phyloP scores from a whole-genome alignment of 768 basidiomycete genomes.

The Pulveroboletus sp. region DNA sequence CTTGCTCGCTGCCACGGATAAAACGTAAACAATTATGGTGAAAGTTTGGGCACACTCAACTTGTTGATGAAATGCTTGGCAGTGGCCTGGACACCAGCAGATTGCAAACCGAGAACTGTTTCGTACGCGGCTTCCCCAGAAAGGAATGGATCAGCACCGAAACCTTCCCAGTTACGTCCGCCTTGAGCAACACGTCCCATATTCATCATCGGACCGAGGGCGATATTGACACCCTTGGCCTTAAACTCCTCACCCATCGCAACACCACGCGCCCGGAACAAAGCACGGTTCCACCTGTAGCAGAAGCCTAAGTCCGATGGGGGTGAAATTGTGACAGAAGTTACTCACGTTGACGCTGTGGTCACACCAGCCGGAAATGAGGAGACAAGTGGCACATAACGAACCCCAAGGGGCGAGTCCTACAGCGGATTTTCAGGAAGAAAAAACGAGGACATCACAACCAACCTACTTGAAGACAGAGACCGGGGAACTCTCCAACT shows the following conservation, averaged over 20 bases:
- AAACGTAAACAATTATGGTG: background rate
- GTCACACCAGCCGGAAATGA: conserved; percentile 86
- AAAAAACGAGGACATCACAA: background rate
- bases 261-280: conserved; percentile 73
- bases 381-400: conserved; percentile 68
- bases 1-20: conserved; percentile 31
- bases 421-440: conserved; percentile 21
- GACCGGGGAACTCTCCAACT: conserved; percentile 56
- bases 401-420: conserved; percentile 78
- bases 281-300: conserved; percentile 65
- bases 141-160: conserved; percentile 87
- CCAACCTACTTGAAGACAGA: conserved; percentile 61
- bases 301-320: background rate
- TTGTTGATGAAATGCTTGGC: conserved; percentile 84
- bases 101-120: conserved; percentile 81
- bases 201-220: conserved; percentile 84
- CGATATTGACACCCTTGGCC: conserved; percentile 82
- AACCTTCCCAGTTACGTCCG: conserved; percentile 95
- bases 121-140: conserved; percentile 74
- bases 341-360: conserved; percentile 70
- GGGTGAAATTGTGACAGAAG: background rate
- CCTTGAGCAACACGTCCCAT: conserved; percentile 75
- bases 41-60: conserved; percentile 32
- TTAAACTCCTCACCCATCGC: conserved; percentile 82
- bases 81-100: conserved; percentile 80